Evolutionary conservation across 1,284 basidiomycete species (phyloP), one percentile per base, ranked within the genome.

Genomic region (Ceratobasidium sp.): DNA sequence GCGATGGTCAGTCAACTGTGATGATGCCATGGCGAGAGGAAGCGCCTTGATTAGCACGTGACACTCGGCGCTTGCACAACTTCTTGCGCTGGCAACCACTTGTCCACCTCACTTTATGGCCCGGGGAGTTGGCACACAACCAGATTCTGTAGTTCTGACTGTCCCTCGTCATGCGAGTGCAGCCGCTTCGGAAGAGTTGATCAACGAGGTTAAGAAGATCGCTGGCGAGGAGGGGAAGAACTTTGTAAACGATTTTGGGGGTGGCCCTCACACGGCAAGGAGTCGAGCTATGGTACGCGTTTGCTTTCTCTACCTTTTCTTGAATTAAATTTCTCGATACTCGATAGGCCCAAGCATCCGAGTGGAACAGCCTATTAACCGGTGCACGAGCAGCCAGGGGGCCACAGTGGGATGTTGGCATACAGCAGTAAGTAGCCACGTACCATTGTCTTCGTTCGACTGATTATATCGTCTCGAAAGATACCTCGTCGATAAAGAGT

Each of bases 391-490:
- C 93, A 9, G 89, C 91, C 77, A 86, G 93, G 78, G 93, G 93
- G 0, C 93, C 93, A 4, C 93, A 94, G 80, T 95, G 93, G 93
- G 93, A 95, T 82, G 86, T 94, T 49, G 91, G 92, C 29, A 93
- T 93, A 25, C 93, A 95, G 82, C 90, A 91, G 93, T 95, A 79
- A 79, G 87, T 82, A 25, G 22, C 37, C 25, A n/a, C 40, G n/a
- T 4, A 57, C 8, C 22, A 46, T 25, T 8, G 1, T 22, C 5
- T 17, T 25, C 9, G 11, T 6, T n/a, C 15, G 15, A 44, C 25
- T 7, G 40, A n/a, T 54, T 11, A 25, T 11, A 56, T 17, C 62
- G n/a, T 37, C 56, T 77, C 32, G 22, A n/a, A 29, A 92, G 91
- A 78, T 92, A 91, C 81, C 83, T 85, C 17, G 85, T 86, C 6